Evolutionary conservation across 1,139 yeast species (phyloP), one percentile per base, ranked within the genome.

Genomic region (Geotrichum australiense): DNA sequence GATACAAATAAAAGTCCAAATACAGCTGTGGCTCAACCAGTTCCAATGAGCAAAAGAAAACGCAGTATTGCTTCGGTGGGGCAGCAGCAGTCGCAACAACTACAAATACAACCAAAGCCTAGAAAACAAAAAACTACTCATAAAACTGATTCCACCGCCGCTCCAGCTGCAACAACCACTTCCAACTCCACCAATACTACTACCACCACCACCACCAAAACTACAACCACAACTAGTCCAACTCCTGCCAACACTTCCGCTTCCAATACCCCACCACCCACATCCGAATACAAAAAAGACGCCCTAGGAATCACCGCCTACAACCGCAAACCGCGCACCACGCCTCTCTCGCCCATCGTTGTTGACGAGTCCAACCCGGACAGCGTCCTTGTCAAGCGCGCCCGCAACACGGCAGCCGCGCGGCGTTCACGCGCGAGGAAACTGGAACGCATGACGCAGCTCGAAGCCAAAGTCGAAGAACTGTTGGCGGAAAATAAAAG

Each of bases 391-490:
- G 61, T 81, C 57, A 85, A 89, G 64, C 78, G 97, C 57, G 96
- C 96, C 32, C 78, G 89, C 63, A 89, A 89, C 71, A 89, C 97
- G 22, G 96, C 87, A 62, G 96, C 97, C 48, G 97, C 96, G 15
- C 79, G 97, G 64, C 76, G 96, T 59, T 86, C 96, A 34, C 74
- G 97, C 55, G 96, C 95, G 28, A 78, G 95, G 63, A 86, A 89
- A 67, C 78, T 84, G 77, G 86, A 84, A 62, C 75, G 95, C 62
- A 83, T 89, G 86, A 59, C 65, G 45, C 93, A 85, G 60, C 70
- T 89, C 61, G 96, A 89, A 64, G 75, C 65, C 24, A 76, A 76
- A 61, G 93, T 89, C 46, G 86, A 79, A 51, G 74, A 64, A 36
- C 70, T 87, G 50, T 56, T 76, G 47, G 55, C 62, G 31, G 76